Conservation (phyloP, 2,329 filamentous ascomycete genomes). For the Metarhizium sp. region DNA sequence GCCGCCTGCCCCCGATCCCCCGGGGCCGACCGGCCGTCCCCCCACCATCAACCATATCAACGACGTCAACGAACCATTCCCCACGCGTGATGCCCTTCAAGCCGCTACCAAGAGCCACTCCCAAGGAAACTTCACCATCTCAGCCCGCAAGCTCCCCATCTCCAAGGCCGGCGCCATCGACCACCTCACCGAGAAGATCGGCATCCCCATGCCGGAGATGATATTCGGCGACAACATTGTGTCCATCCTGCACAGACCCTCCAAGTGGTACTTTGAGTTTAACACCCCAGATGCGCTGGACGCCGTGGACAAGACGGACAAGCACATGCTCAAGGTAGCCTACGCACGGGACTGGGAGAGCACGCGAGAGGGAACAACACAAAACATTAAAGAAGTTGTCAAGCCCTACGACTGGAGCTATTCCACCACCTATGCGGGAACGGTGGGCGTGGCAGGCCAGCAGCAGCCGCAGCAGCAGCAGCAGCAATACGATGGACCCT, state of each 20-base stretch:
- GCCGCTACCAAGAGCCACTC: slow-evolving; percentile 46
- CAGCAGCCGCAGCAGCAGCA: slow-evolving; percentile 7
- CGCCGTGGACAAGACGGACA: slow-evolving; percentile 85
- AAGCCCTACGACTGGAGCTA: slow-evolving; percentile 99
- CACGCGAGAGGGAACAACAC: slow-evolving; percentile 62
- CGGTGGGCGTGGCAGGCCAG: slow-evolving; percentile 31
- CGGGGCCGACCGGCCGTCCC: not conserved
- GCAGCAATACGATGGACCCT: no score
- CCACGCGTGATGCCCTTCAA: slow-evolving; percentile 37
- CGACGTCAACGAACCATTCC: slow-evolving; percentile 43
- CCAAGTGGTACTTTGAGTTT: slow-evolving; percentile 74
- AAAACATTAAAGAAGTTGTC: slow-evolving; percentile 86
- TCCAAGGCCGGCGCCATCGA: slow-evolving; percentile 88
- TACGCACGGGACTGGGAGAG: slow-evolving; percentile 80
- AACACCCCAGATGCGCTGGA: slow-evolving; percentile 82
- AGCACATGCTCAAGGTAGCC: slow-evolving; percentile 84
- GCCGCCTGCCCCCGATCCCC: not conserved
- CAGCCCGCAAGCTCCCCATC: slow-evolving; percentile 85
- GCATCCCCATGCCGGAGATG: slow-evolving; percentile 93
- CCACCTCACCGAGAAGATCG: slow-evolving; percentile 65
- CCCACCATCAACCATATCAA: slow-evolving; percentile 28
- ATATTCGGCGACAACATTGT: slow-evolving; percentile 96
- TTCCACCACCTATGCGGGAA: slow-evolving; percentile 78
- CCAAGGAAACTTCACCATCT: slow-evolving; percentile 63
- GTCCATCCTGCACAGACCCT: slow-evolving; percentile 59